Base-by-base conservation (phyloP, 257 asterid species). In the Sherardia arvensis region DNA sequence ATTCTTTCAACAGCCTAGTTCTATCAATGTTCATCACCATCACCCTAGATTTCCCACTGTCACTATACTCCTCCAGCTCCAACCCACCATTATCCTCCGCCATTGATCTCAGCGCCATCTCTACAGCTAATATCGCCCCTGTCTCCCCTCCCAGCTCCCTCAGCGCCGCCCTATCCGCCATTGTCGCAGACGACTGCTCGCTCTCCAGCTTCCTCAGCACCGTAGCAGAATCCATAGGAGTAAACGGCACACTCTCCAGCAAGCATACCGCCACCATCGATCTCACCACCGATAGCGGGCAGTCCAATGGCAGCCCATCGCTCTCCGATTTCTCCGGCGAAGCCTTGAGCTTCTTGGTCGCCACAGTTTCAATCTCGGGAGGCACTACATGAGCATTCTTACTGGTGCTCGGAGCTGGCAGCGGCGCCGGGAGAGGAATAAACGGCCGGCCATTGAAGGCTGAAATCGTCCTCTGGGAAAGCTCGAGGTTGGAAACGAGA, bases 241-340 rank as follows among this genome's bases (percentile, higher is more conserved):
- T 76, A 32, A 87, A 89, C 22, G 99, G 99, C 7, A 87, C 95
- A 73, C 95, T 80, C 79, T 85, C 91, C 36, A 87, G 47, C 87
- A 92, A 76, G 72, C 91, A 92, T 5, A 82, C 96, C 0, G 97
- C 97, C 63, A 92, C 97, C 93, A 89, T 84, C 1, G 97, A 80
- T 86, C 97, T 70, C 4, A 89, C 95, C 12, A 89, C 78, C 17
- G 85, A 76, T 38, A 89, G 77, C 7, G 94, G 84, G 5, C 87
- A 94, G 65, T 87, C 95, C 15, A 81, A 68, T 68, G 77, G 62
- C 56, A 80, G 72, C 78, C 62, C 70, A 55, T 81, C 91, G 38
- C 56, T 66, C 64, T 81, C 85, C 43, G 48, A 55, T 27, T 82
- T 73, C 23, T 73, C 74, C 61, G 64, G 65, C 22, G 85, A 17